Percentiles rank a stretch among this genome's conserved stretches.
phyloP scores from a whole-genome alignment of 768 basidiomycete genomes.

The Boletus rubescentipes region DNA sequence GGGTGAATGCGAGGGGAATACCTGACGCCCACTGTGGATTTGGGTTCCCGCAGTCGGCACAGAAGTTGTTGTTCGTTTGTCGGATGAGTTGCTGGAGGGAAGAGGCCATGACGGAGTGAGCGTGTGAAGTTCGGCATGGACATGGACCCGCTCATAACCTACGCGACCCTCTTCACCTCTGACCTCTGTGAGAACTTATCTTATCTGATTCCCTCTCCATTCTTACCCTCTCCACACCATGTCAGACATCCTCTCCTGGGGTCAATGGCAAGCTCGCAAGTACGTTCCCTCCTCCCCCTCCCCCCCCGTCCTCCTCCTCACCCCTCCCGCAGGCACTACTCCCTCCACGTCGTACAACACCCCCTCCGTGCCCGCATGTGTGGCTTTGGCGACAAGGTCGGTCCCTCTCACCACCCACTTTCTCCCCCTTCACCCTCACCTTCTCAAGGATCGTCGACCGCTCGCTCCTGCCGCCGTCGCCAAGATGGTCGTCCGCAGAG shows the following conservation, averaged over 20 bases:
- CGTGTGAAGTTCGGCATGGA: constrained; percentile 5
- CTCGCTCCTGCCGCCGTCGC: constrained; percentile 89
- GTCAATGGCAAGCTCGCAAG: constrained; percentile 67
- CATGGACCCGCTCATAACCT: neutral
- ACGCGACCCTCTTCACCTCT: neutral
- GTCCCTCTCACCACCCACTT: constrained; percentile 20
- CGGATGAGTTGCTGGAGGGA: constrained; percentile 69
- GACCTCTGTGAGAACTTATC: constrained; percentile 35
- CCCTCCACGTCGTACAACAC: constrained; percentile 82
- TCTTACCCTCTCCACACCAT: constrained; percentile 35
- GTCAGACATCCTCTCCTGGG: constrained; percentile 62
- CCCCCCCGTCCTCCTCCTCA: neutral
- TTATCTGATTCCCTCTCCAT: constrained; percentile 29
- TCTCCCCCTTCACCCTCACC: constrained; percentile 11
- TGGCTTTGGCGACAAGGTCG: constrained; percentile 93
- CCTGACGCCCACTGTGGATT: constrained; percentile 97
- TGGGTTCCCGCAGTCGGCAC: constrained; percentile 83
- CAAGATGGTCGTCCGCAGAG: constrained; percentile 72
- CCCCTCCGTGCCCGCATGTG: constrained; percentile 92
- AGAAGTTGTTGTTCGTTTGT: constrained; percentile 71
- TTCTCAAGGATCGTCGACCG: constrained; percentile 79
- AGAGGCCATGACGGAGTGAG: constrained; percentile 10
- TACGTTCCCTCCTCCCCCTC: constrained; percentile 30
- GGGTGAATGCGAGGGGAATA: constrained; percentile 21
- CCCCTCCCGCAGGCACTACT: constrained; percentile 59